phyloP scores from a whole-genome alignment of 768 basidiomycete genomes.

The Leccinum arenicola region DNA sequence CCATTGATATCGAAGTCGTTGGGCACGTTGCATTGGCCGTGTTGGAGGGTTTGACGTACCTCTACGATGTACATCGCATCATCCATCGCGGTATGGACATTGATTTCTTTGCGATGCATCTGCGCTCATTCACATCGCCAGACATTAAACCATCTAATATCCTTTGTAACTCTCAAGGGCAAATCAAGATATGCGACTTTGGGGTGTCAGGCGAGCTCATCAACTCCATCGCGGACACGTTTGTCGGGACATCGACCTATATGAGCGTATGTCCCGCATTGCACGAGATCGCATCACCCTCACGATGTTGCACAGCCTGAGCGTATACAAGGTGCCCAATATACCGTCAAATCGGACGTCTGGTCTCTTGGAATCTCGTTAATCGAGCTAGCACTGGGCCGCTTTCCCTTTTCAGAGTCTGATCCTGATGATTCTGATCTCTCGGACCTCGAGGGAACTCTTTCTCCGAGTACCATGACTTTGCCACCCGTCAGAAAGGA shows the following conservation, averaged over 20 bases:
- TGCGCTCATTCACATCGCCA: slow-evolving; percentile 35
- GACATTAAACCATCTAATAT: slow-evolving; percentile 99
- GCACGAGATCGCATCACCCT: slow-evolving; percentile 12
- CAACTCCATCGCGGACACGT: slow-evolving; percentile 98
- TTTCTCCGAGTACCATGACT: slow-evolving; percentile 62
- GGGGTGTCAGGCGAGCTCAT: slow-evolving; percentile 98
- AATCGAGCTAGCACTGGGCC: slow-evolving; percentile 94
- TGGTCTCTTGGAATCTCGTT: slow-evolving; percentile 98
- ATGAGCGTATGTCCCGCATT: slow-evolving; percentile 79
- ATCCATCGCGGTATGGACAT: slow-evolving; percentile 89
- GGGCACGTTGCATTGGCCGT: slow-evolving; percentile 94
- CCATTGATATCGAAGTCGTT: slow-evolving; percentile 91
- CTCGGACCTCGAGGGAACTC: slow-evolving; percentile 78
- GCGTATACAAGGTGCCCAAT: slow-evolving; percentile 97
- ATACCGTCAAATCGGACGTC: slow-evolving; percentile 98
- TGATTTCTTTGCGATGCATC: not conserved
- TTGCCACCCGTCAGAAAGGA: slow-evolving; percentile 36
- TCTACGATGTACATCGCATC: slow-evolving; percentile 96
- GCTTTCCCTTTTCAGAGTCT: slow-evolving; percentile 93
- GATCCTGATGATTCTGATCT: slow-evolving; percentile 71
- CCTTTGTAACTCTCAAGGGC: slow-evolving; percentile 87
- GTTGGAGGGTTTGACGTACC: slow-evolving; percentile 90
- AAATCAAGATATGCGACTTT: slow-evolving; percentile 99
- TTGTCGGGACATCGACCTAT: slow-evolving; percentile 98
- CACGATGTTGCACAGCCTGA: slow-evolving; percentile 67